Evolutionary conservation across 2,329 filamentous ascomycete genomes (phyloP).

Genomic region (Claviceps sp.): DNA sequence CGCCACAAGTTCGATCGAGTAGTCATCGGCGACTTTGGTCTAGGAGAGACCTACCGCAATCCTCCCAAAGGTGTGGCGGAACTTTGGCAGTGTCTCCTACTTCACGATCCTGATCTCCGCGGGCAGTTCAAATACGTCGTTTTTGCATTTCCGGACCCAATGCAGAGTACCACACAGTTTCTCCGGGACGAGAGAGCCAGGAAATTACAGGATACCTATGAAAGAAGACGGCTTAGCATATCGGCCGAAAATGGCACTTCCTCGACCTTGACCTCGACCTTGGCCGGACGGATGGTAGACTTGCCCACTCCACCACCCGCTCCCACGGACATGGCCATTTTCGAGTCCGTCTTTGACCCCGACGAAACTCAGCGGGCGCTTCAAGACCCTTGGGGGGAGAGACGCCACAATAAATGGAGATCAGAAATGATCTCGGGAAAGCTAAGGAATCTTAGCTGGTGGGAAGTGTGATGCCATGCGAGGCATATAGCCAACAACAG

Average conservation of each 20-base stretch:
- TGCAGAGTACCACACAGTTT: constrained; percentile 36
- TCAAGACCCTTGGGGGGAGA: constrained; percentile 28
- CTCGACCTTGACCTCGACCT: constrained; percentile 11
- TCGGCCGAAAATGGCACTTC: constrained; percentile 17
- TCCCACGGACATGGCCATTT: constrained; percentile 37
- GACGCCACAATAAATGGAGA: constrained; percentile 39
- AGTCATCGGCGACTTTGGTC: constrained; percentile 50
- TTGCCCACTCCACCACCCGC: constrained; percentile 4
- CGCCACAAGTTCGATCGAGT: constrained; percentile 43
- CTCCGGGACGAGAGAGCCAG: constrained; percentile 43
- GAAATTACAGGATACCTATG: constrained; percentile 26
- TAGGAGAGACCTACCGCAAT: constrained; percentile 50
- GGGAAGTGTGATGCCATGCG: background rate
- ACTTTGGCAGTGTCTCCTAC: constrained; percentile 51
- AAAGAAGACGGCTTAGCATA: constrained; percentile 16
- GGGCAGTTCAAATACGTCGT: constrained; percentile 48
- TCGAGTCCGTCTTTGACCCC: constrained; percentile 36
- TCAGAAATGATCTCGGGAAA: constrained; percentile 27
- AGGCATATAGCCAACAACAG: too few relatives aligned
- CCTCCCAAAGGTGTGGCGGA: constrained; percentile 50
- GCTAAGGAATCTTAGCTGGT: background rate
- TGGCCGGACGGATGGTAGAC: constrained; percentile 11
- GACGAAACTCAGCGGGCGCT: constrained; percentile 36
- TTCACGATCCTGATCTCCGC: constrained; percentile 48
- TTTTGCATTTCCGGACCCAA: constrained; percentile 49